phyloP scores from a whole-genome alignment of 75 land plant genomes.

The Picea sitchensis region DNA sequence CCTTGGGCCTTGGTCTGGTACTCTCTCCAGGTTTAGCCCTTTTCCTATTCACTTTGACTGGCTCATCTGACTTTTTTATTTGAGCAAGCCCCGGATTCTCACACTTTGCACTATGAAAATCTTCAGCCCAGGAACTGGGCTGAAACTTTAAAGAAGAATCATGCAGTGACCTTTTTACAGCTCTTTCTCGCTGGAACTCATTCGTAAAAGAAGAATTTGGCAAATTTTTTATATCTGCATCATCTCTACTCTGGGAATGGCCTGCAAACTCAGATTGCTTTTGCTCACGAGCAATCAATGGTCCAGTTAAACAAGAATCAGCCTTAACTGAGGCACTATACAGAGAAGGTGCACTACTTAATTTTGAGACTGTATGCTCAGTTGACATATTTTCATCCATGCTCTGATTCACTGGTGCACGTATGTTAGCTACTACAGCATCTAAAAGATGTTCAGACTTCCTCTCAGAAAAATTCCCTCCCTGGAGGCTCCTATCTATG shows the following conservation, averaged over 20 bases:
- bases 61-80: constrained; percentile 39
- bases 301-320: constrained; percentile 13
- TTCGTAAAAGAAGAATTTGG: constrained; percentile 8
- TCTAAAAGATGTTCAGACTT: constrained; percentile 58
- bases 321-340: constrained; percentile 19
- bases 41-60: constrained; percentile 45
- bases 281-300: constrained; percentile 9
- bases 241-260: constrained; percentile 9
- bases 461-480: constrained; percentile 14
- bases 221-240: constrained; percentile 11
- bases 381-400: constrained; percentile 41
- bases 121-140: constrained; percentile 51
- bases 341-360: constrained; percentile 21
- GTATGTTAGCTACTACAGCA: constrained; percentile 53
- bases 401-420: constrained; percentile 15
- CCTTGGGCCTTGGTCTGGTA: constrained; percentile 85
- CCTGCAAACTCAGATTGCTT: constrained; percentile 10
- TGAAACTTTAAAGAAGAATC: constrained; percentile 29
- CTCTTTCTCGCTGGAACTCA: background rate
- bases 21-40: constrained; percentile 81
- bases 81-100: constrained; percentile 31
- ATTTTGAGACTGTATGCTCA: constrained; percentile 34
- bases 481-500: constrained; percentile 15
- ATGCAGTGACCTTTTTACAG: constrained; percentile 21
- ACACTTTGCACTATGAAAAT: constrained; percentile 23